Conservation (phyloP, 73 alveolate genomes). For the Blepharisma japonicum region DNA sequence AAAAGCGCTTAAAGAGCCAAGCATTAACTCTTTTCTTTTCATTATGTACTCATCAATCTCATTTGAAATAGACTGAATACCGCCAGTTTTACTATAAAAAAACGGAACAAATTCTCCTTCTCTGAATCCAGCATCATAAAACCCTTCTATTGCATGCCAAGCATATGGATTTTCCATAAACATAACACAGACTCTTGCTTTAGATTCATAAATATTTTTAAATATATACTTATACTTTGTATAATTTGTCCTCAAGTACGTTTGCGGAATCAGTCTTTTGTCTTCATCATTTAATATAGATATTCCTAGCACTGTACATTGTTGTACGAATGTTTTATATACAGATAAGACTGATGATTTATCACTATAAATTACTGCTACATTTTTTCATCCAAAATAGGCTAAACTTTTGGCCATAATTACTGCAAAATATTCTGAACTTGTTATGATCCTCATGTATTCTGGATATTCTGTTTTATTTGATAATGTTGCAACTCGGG, state of each 20-base stretch:
- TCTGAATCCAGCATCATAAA: conserved; percentile 2
- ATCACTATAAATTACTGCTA: too few species aligned
- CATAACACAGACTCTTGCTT: neutral
- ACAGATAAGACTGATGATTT: neutral
- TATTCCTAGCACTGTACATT: neutral
- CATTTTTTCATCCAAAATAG: neutral
- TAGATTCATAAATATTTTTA: neutral
- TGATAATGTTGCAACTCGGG: neutral
- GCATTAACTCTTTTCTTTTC: neutral
- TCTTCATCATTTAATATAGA: neutral
- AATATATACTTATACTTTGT: neutral
- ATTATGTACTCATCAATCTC: neutral
- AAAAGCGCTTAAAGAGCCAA: neutral
- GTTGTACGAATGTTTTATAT: neutral
- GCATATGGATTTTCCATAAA: neutral
- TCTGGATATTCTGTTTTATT: neutral
- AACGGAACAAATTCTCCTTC: neutral
- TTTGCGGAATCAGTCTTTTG: neutral
- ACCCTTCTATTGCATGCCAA: neutral
- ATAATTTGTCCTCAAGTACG: neutral
- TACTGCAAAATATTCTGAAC: neutral
- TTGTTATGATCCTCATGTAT: neutral
- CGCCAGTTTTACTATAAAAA: neutral
- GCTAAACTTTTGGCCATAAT: neutral
- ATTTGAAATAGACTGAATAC: neutral